Evolutionary conservation across 2,329 filamentous ascomycete genomes (phyloP), one percentile per base, ranked within the genome.

Genomic region (Hymenoscyphus scutula): DNA sequence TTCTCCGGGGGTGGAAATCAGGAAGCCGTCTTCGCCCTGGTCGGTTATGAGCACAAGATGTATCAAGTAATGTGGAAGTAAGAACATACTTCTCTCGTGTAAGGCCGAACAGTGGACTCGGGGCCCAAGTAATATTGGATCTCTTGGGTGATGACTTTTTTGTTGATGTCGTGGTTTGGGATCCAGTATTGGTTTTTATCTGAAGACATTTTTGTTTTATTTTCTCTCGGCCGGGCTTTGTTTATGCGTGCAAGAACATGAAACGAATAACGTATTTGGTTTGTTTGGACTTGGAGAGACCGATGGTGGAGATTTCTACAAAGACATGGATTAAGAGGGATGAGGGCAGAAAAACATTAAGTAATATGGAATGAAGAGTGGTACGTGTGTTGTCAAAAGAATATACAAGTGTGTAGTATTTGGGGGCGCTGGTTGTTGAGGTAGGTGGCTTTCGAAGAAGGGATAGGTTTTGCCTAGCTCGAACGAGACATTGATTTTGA

Each of bases 11-110:
- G 83, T 85, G 32, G 80, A 81, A 69, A 86, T 85, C 63, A 87
- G 77, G 68, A 82, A 86, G 2, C 84, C 84, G 73, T 86, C 84
- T 74, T 86, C 83, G 68, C 84, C 84, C 83, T 85, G 45, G 64
- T 29, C 15, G 53, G 30, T 45, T 45, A 56, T 69, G 62, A 68
- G 63, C 55, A 65, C 27, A 29, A 29, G 27, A 3, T 3, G 27
- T 3, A 13, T 25, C 25, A 8, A 30, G 38, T 69, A 67, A 71
- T 60, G 59, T 68, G 59, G 62, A 65, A 69, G 71, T 11, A 15
- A 68, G 69, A 67, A 72, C 75, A 67, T 77, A 85, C 83, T 75
- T 85, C 79, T 69, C 80, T 77, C 48, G 83, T 85, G 69, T 81
- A 86, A 51, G 83, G 78, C 61, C 83, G 78, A 55, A 85, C 82